These are phyloP conservation scores for Starmera quercuum DNA, from an alignment of 805 yeast species.

Conservation along the genomic window DNA sequence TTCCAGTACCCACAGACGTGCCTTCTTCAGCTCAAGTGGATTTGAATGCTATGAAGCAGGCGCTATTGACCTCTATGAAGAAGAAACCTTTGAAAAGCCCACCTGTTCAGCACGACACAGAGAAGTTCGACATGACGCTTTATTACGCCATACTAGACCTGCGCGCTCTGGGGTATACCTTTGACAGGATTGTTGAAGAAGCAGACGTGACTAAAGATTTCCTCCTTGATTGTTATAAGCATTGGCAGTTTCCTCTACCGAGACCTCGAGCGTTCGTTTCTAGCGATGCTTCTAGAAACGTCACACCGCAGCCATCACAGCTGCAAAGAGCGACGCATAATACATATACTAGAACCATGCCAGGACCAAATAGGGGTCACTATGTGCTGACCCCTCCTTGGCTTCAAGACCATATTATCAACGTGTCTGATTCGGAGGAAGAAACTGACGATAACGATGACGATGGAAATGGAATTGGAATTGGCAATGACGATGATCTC, in stretches of 20 bases:
- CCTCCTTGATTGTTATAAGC: conserved; percentile 9
- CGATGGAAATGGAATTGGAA: background rate
- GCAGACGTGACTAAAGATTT: conserved; percentile 13
- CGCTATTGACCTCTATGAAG: background rate
- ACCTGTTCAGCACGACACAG: too few relatives aligned
- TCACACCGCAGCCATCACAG: background rate
- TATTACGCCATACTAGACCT: conserved; percentile 13
- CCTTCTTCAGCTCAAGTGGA: too few relatives aligned
- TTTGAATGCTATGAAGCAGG: background rate
- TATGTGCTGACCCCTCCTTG: conserved; percentile 1
- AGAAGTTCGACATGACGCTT: too few relatives aligned
- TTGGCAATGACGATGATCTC: background rate
- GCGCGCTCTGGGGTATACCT: conserved; percentile 16
- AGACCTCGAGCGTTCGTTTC: background rate
- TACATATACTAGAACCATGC: background rate
- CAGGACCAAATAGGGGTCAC: background rate
- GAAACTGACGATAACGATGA: background rate
- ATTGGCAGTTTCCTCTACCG: conserved; percentile 13
- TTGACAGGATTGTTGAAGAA: conserved; percentile 11
- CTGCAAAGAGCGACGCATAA: background rate
- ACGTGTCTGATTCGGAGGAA: conserved; percentile 4
- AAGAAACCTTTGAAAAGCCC: too few relatives aligned
- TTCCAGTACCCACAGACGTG: too few relatives aligned
- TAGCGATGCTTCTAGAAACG: background rate
- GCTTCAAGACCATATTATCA: conserved; percentile 1